Evolutionary conservation across 2,329 filamentous ascomycete genomes (phyloP).

Genomic region (Monascus ruber): DNA sequence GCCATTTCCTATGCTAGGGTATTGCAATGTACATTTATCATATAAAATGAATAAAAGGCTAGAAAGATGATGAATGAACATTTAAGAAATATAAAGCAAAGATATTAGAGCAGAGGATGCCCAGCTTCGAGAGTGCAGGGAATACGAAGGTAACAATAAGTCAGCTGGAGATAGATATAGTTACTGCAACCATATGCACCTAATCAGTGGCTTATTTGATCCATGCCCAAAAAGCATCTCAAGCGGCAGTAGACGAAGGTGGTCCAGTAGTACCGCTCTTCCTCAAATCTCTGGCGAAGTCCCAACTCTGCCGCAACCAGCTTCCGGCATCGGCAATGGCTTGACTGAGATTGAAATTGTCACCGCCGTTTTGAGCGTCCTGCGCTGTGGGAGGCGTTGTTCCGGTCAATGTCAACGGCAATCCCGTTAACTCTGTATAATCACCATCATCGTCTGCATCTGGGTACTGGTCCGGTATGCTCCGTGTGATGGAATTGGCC

Average conservation of each 20-base stretch:
- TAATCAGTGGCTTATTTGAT: constrained; percentile 2
- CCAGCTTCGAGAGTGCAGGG: neutral
- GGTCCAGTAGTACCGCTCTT: constrained; percentile 6
- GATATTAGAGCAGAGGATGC: neutral
- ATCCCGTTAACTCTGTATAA: constrained; percentile 4
- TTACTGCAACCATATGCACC: too few relatives aligned
- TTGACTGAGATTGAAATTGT: constrained; percentile 32
- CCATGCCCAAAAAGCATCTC: constrained; percentile 6
- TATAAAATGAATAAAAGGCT: too few relatives aligned
- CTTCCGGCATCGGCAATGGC: constrained; percentile 36
- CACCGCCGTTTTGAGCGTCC: constrained; percentile 24
- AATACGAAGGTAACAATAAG: too few relatives aligned
- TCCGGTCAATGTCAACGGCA: constrained; percentile 22
- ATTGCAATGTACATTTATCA: too few relatives aligned
- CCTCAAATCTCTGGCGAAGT: constrained; percentile 25
- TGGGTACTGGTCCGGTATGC: neutral
- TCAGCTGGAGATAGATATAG: too few relatives aligned
- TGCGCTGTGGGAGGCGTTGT: constrained; percentile 22
- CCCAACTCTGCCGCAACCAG: constrained; percentile 34
- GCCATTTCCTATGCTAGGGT: too few relatives aligned
- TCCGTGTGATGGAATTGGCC: too few relatives aligned
- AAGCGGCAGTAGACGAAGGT: constrained; percentile 5
- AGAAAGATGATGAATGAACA: too few relatives aligned
- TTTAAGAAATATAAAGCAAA: neutral
- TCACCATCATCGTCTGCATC: neutral